These are phyloP conservation scores for Spergularia bocconei DNA, from an alignment of 148 eudicot genomes.

Conservation along the genomic window DNA sequence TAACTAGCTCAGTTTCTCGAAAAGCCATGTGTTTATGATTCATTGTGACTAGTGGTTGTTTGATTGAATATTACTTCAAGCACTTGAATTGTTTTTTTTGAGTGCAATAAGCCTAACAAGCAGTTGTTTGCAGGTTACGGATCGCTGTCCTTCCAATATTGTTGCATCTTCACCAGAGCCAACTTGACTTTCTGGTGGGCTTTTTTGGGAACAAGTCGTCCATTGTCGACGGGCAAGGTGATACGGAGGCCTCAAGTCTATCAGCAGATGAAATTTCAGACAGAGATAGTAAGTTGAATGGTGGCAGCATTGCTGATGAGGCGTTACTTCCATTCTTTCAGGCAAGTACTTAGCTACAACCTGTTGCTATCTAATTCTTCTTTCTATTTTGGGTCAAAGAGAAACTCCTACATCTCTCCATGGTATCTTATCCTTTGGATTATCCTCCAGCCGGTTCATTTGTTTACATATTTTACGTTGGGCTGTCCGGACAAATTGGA, in stretches of 20 bases:
- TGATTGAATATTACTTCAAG: background rate
- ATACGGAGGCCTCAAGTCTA: conserved; percentile 33
- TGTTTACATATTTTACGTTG: no score
- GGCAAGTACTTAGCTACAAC: conserved; percentile 41
- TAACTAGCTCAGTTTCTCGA: background rate
- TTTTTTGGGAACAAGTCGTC: conserved; percentile 63
- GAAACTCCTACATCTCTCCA: background rate
- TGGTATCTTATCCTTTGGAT: background rate
- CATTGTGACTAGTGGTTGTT: background rate
- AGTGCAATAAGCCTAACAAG: conserved; percentile 13
- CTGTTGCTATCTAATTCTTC: background rate
- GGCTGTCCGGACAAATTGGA: no score
- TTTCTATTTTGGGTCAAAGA: background rate
- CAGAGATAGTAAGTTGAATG: conserved; percentile 33
- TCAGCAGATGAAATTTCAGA: conserved; percentile 33
- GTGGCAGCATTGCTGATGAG: conserved; percentile 49
- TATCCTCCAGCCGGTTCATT: background rate
- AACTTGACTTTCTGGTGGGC: conserved; percentile 79
- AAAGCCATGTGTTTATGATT: background rate
- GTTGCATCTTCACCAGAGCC: conserved; percentile 95
- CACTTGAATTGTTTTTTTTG: background rate
- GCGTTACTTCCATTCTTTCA: conserved; percentile 95
- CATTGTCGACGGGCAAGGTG: conserved; percentile 34
- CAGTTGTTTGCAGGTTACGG: conserved; percentile 50
- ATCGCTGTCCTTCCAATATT: conserved; percentile 73